A percentile compares a stretch with the other conserved stretches of the same genome.
phyloP scores from a whole-genome alignment of 2,329 filamentous ascomycete genomes.

The Parascedosporium putredinis region DNA sequence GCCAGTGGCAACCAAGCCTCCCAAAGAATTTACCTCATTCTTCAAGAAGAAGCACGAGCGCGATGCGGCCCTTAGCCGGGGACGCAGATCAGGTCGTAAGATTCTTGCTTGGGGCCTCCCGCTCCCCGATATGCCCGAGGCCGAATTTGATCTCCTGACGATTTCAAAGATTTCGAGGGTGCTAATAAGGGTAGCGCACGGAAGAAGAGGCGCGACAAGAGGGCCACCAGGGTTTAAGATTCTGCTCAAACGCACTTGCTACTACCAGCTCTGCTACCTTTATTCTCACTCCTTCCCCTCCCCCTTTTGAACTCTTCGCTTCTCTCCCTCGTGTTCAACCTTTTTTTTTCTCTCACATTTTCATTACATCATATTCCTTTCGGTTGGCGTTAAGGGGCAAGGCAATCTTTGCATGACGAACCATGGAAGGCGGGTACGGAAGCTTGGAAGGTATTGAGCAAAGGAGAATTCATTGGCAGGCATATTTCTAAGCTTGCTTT shows the following conservation, averaged over 20 bases:
- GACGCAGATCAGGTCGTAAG: constrained; percentile 58
- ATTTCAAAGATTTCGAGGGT: constrained; percentile 47
- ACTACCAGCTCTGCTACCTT: background rate
- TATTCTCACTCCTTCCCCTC: background rate
- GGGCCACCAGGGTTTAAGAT: constrained; percentile 17
- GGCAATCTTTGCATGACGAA: background rate
- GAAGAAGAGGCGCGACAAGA: constrained; percentile 49
- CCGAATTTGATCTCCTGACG: constrained; percentile 68
- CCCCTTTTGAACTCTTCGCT: no score
- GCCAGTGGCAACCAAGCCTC: constrained; percentile 28
- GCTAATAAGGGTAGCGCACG: constrained; percentile 48
- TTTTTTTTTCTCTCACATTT: background rate
- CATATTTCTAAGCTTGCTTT: background rate
- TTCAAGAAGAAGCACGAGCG: constrained; percentile 72
- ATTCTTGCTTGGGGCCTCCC: constrained; percentile 72
- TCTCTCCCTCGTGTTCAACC: no score
- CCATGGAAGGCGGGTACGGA: background rate
- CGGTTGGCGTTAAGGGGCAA: background rate
- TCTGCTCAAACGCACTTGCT: no score
- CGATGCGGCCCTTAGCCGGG: constrained; percentile 64
- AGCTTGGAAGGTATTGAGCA: background rate
- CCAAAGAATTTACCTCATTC: constrained; percentile 72
- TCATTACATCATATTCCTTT: background rate
- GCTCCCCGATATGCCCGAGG: constrained; percentile 60
- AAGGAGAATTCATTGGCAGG: background rate